Base-by-base conservation (phyloP, 352 stramenopile species). In the Pythium coloratum region DNA sequence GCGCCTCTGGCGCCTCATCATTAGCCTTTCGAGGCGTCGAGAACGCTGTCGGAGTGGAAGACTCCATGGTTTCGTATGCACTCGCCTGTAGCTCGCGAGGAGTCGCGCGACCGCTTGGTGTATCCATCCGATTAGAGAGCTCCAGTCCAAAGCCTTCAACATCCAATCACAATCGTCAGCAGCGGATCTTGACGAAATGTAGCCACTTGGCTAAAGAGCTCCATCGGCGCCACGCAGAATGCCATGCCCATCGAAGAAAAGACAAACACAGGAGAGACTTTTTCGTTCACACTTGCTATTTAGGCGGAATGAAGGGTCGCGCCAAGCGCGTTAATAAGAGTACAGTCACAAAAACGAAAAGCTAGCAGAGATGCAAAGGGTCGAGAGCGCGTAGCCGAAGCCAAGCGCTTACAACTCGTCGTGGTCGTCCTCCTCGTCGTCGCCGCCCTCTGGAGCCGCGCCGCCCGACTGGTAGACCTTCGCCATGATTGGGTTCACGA, bases 401-500 rank as follows among this genome's bases (percentile, higher is more conserved):
- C 33, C 34, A 26, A 36, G 12, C 64, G 69, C 76, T 81, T 98
- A 99, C 78, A 99, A 88, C 82, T 99, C 97, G 82, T 99, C 96
- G 84, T 95, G 88, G 62, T 95, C 87, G 59, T 96, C 93, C 6
- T 98, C 91, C 33, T 97, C 88, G 2, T 95, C 90, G 50, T 87
- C 89, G 55, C 91, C 79, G 33, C 59, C 73, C 18, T 32, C 46
- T 53, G 46, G 46, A n/a, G 56, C 80, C 59, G 71, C 83, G 59
- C 77, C 84, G 66, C 86, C 76, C n/a, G 77, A 69, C 80, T 96
- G 81, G 86, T 99, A 99, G 46, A 99, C 81, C 78, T 98, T 98
- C 69, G 90, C 85, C 92, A 99, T 99, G 84, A 99, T 99, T 36
- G 98, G 98, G 84, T 99, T 99, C 3, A 91, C 92, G 32, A 98